These are phyloP conservation scores for Mrakia hoshinonis DNA, from an alignment of 768 basidiomycete genomes.

Conservation along the genomic window DNA sequence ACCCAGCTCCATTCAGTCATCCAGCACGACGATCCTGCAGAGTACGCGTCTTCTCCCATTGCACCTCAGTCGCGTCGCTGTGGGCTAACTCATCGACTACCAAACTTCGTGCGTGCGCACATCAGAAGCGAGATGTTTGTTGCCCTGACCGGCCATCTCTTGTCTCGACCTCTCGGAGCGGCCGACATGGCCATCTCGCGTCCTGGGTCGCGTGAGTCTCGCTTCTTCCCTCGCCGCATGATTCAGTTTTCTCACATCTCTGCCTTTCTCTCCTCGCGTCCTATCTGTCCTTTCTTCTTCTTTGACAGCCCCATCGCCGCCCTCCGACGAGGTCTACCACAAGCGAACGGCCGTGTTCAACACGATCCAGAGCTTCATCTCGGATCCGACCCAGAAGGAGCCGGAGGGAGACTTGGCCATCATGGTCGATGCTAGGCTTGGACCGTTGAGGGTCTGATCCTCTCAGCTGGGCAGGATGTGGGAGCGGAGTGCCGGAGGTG, in stretches of 20 bases:
- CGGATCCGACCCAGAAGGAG: slow-evolving; percentile 13
- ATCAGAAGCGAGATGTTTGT: slow-evolving; percentile 18
- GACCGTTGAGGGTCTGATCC: background rate
- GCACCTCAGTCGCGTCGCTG: background rate
- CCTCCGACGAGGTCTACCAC: background rate
- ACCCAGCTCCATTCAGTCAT: slow-evolving; percentile 19
- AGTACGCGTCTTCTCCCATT: slow-evolving; percentile 3
- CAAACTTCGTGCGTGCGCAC: background rate
- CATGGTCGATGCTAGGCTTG: slow-evolving; percentile 12
- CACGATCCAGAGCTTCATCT: background rate
- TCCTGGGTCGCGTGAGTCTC: background rate
- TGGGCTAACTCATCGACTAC: background rate
- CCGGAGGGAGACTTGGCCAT: slow-evolving; percentile 13
- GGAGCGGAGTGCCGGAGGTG: no score
- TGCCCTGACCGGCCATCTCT: slow-evolving; percentile 15
- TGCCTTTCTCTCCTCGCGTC: background rate
- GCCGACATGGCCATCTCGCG: background rate
- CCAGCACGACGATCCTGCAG: slow-evolving; percentile 3
- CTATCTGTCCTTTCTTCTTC: background rate
- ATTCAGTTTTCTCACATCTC: background rate
- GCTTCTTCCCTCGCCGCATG: no score
- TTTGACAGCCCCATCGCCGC: background rate
- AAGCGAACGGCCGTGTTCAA: slow-evolving; percentile 18
- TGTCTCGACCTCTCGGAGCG: background rate
- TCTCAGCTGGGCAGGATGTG: background rate